Conservation (phyloP, 78 protist genomes). For the Mastigamoeba balamuthi region DNA sequence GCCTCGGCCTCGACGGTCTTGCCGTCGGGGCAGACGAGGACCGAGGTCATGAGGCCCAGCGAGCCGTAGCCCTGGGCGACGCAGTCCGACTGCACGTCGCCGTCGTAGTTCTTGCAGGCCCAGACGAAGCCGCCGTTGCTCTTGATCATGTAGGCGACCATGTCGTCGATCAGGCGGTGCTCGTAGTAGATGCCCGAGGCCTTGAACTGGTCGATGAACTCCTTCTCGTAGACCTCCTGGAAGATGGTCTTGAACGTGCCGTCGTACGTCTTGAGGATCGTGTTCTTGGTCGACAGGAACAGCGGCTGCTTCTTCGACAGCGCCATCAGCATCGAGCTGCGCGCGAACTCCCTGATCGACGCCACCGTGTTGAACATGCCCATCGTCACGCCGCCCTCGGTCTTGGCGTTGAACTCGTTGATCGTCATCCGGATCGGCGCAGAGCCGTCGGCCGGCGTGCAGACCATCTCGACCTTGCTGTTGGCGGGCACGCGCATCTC, state of each 20-base stretch:
- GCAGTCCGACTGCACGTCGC: conserved; percentile 89
- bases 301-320: conserved; percentile 41
- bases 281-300: conserved; percentile 82
- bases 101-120: conserved; percentile 97
- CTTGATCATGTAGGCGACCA: conserved; percentile 76
- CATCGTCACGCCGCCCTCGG: conserved; percentile 69
- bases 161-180: conserved; percentile 89
- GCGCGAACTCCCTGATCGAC: conserved; percentile 78
- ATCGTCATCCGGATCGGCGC: not conserved
- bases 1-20: conserved; percentile 84
- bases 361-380: conserved; percentile 88
- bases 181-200: conserved; percentile 64
- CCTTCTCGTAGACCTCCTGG: conserved; percentile 49
- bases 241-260: conserved; percentile 85
- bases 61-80: conserved; percentile 77
- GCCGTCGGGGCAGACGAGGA: conserved; percentile 79
- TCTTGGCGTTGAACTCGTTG: conserved; percentile 22
- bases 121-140: conserved; percentile 73
- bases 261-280: conserved; percentile 86
- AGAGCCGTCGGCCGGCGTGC: conserved; percentile 59
- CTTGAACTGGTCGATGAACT: conserved; percentile 15
- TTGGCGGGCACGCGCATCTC: conserved; percentile 55
- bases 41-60: conserved; percentile 90
- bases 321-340: conserved; percentile 58
- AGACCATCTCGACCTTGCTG: conserved; percentile 51